A percentile compares a stretch with the other conserved stretches of the same genome.
Evolutionary conservation across 1,139 yeast species (phyloP).

Genomic region (Zygoascus meyerae): DNA sequence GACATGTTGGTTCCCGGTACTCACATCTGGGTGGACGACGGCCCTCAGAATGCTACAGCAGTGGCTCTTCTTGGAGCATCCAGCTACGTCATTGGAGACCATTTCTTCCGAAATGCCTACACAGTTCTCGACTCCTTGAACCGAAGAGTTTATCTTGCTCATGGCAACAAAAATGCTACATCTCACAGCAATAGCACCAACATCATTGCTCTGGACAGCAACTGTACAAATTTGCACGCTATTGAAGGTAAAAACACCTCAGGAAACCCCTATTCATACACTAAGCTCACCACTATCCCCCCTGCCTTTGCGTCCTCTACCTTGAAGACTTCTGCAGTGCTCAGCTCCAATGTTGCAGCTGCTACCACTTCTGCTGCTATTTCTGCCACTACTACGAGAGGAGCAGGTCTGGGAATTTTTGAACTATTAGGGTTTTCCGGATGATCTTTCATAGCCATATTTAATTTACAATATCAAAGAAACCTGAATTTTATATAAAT

Average conservation of each 20-base stretch:
- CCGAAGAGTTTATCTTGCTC: constrained; percentile 56
- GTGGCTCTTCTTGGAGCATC: constrained; percentile 29
- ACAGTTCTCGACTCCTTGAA: constrained; percentile 66
- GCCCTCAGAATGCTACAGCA: constrained; percentile 29
- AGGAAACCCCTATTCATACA: constrained; percentile 9
- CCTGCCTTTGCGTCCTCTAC: background rate
- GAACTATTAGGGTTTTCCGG: too few species aligned
- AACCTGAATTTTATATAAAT: too few species aligned
- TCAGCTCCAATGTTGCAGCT: background rate
- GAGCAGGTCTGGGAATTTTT: background rate
- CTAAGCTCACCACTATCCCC: constrained; percentile 9
- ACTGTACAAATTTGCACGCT: background rate
- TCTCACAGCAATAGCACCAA: constrained; percentile 4
- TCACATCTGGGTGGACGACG: constrained; percentile 31
- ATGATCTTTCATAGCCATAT: too few species aligned
- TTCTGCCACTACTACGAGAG: background rate
- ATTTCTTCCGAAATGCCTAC: constrained; percentile 62
- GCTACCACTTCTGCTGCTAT: constrained; percentile 1
- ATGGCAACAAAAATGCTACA: constrained; percentile 31
- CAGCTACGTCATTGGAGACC: constrained; percentile 55
- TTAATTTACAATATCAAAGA: too few species aligned
- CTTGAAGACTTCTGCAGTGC: background rate
- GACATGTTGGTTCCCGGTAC: constrained; percentile 33
- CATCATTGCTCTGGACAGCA: constrained; percentile 2
- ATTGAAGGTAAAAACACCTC: constrained; percentile 1